Base-by-base conservation (phyloP, 2,329 filamentous ascomycete genomes). In the Didymella glomerata region DNA sequence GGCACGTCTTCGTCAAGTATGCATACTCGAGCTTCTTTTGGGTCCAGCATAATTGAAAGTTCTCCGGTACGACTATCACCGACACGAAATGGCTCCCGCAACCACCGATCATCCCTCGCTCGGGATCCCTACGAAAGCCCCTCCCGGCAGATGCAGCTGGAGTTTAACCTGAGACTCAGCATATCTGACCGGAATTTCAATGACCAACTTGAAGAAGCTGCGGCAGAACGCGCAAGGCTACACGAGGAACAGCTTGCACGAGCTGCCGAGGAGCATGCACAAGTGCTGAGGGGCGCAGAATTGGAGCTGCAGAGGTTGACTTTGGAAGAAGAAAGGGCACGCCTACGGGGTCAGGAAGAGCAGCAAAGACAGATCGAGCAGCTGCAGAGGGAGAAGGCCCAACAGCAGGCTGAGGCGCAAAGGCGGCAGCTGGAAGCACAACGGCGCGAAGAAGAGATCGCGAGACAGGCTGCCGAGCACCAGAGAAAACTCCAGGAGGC, bases 221-320 rank as follows among this genome's bases (percentile, higher is more conserved):
- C 85, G 30, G 83, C 85, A 34, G 87, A 90, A 63, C 85, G 84
- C 32, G 87, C 88, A 70, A 80, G 84, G 48, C 82, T 81, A 54
- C 89, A 92, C 71, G 83, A 84, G 57, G 84, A 87, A 66, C 89
- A 89, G 14, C 83, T 94, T 16, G 85, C 85, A 45, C 84, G 85
- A 46, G 89, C 89, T 4, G 86, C 86, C 48, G 81, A 82, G 14
- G 85, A 89, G 69, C 90, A 93, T 73, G 85, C 90, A 36, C 83
- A 85, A 27, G 84, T 94, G 11, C 83, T 82, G 45, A 77, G 81
- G 51, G 80, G 82, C 48, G 86, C 86, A 3, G 81, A 86, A 68
- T 79, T 82, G 20, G 83, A 81, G 18, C 67, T 85, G n/a, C 77
- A 83, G 40, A 77, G 80, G n/a, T 76, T 85, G 57, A 72, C 78